A percentile compares a stretch with the other conserved stretches of the same genome.
Evolutionary conservation across 371 early-diverging fungal species (phyloP).

Genomic region (Lichtheimia corymbifera): DNA sequence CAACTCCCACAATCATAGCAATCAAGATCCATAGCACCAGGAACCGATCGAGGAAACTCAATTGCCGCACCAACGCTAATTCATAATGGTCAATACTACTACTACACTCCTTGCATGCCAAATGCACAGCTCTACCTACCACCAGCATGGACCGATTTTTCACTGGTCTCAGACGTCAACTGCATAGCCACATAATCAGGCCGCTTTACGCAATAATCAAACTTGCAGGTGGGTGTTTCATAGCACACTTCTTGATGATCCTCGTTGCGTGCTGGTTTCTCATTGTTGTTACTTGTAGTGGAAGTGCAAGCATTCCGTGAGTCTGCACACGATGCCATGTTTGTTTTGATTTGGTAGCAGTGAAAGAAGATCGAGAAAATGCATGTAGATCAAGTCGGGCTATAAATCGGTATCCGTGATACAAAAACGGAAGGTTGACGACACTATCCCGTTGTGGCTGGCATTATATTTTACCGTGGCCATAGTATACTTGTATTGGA

Average conservation of each 20-base stretch:
- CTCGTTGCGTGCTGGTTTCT: not conserved
- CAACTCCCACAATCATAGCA: conserved; percentile 69
- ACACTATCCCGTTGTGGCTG: too few relatives aligned
- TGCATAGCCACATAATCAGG: conserved; percentile 1
- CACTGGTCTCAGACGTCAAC: not conserved
- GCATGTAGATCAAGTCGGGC: too few relatives aligned
- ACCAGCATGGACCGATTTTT: not conserved
- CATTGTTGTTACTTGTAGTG: too few relatives aligned
- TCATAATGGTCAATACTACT: not conserved
- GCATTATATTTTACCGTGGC: too few relatives aligned
- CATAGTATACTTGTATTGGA: too few relatives aligned
- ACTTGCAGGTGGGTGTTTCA: not conserved
- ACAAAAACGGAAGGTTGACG: too few relatives aligned
- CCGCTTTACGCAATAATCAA: conserved; percentile 6
- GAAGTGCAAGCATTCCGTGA: too few relatives aligned
- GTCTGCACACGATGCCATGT: too few relatives aligned
- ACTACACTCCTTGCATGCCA: not conserved
- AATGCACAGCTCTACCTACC: not conserved
- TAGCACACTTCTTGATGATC: conserved; percentile 1
- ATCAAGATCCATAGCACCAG: conserved; percentile 58
- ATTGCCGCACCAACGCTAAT: conserved; percentile 22
- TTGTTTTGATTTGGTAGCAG: too few relatives aligned
- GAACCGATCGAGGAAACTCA: conserved; percentile 53
- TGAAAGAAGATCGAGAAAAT: too few relatives aligned
- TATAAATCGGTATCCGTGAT: too few relatives aligned